phyloP scores from a whole-genome alignment of 495 filamentous ascomycete genomes.

The Tuber magnatum region DNA sequence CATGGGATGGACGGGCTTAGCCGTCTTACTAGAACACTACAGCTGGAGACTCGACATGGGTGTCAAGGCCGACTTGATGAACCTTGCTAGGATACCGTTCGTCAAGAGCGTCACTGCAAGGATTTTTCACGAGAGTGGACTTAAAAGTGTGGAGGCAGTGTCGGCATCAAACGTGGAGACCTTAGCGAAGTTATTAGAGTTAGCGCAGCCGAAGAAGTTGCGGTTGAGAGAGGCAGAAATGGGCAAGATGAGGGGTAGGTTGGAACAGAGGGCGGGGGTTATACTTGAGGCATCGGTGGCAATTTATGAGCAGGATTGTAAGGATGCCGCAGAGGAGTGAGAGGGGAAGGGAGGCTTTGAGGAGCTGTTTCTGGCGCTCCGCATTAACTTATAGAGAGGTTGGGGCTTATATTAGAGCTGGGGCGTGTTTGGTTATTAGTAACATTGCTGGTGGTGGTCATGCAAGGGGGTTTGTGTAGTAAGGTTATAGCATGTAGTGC shows the following conservation, averaged over 20 bases:
- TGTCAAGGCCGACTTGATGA: slow-evolving; percentile 64
- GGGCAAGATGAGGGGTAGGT: slow-evolving; percentile 56
- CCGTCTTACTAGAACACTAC: slow-evolving; percentile 71
- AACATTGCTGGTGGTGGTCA: not conserved
- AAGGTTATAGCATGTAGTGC: not conserved
- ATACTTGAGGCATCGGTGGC: slow-evolving; percentile 65
- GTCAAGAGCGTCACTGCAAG: slow-evolving; percentile 73
- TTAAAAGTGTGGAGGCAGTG: slow-evolving; percentile 58
- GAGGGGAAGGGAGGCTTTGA: slow-evolving; percentile 16
- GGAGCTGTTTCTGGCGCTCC: not conserved
- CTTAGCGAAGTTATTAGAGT: slow-evolving; percentile 56
- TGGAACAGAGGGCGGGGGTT: slow-evolving; percentile 59
- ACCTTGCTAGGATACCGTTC: slow-evolving; percentile 65
- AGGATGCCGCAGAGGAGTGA: slow-evolving; percentile 29
- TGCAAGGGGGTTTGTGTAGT: not conserved
- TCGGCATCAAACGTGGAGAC: slow-evolving; percentile 63
- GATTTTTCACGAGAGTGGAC: slow-evolving; percentile 70
- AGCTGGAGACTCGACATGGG: slow-evolving; percentile 67
- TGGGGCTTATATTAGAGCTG: not conserved
- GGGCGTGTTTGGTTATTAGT: not conserved
- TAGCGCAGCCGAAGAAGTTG: slow-evolving; percentile 58
- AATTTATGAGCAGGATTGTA: slow-evolving; percentile 44
- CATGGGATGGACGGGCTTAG: slow-evolving; percentile 69
- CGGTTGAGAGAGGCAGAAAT: slow-evolving; percentile 55
- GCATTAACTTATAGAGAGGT: not conserved